Percentiles rank a stretch among this genome's conserved stretches.
These are phyloP conservation scores for Leccinum longicurvipes DNA, from an alignment of 768 basidiomycete species.

Conservation along the genomic window DNA sequence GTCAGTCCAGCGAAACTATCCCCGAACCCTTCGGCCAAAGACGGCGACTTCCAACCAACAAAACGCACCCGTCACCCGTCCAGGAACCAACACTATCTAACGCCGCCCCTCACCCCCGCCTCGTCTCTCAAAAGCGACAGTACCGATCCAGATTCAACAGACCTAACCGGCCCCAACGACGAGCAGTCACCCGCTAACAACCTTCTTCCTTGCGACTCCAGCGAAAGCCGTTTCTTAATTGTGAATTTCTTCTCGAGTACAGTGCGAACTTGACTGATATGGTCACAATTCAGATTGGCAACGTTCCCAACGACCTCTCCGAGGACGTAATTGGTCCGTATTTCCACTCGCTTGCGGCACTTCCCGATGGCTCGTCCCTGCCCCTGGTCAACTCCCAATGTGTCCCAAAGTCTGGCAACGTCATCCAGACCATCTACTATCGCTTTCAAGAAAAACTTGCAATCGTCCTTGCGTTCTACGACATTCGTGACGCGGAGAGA, in stretches of 20 bases:
- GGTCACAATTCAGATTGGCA: slow-evolving; percentile 34
- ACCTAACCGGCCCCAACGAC: slow-evolving; percentile 19
- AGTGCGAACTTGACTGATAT: slow-evolving; percentile 12
- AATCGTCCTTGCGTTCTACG: slow-evolving; percentile 58
- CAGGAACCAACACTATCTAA: slow-evolving; percentile 43
- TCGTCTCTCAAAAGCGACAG: slow-evolving; percentile 45
- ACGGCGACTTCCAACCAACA: slow-evolving; percentile 13
- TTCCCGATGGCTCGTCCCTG: slow-evolving; percentile 6
- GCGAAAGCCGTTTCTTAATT: slow-evolving; percentile 33
- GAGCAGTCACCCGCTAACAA: slow-evolving; percentile 21
- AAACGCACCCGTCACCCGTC: slow-evolving; percentile 22
- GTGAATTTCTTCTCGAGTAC: slow-evolving; percentile 11
- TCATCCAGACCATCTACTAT: slow-evolving; percentile 56
- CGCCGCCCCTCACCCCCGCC: slow-evolving; percentile 70
- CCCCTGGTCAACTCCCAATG: slow-evolving; percentile 5
- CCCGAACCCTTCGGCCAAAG: slow-evolving; percentile 11
- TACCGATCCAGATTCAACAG: slow-evolving; percentile 32
- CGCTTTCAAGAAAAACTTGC: slow-evolving; percentile 50
- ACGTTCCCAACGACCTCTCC: slow-evolving; percentile 34
- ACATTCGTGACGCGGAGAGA: slow-evolving; percentile 50
- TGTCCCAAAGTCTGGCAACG: slow-evolving; percentile 17
- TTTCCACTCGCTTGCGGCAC: slow-evolving; percentile 26
- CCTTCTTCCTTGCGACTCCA: slow-evolving; percentile 10
- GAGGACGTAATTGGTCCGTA: slow-evolving; percentile 31
- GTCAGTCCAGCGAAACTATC: slow-evolving; percentile 10